These are phyloP conservation scores for Dimocarpus longan DNA, from an alignment of 345 rosid species.

Conservation along the genomic window DNA sequence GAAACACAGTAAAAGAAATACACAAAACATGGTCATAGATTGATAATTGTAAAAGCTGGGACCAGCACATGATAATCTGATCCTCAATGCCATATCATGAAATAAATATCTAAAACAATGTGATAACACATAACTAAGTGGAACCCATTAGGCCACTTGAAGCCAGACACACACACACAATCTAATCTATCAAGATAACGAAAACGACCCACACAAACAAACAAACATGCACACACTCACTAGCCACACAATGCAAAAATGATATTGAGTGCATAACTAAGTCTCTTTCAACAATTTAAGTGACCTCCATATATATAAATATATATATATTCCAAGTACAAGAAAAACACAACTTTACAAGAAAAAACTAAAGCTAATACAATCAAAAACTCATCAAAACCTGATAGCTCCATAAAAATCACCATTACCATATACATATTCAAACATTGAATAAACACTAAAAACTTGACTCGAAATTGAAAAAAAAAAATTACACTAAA, in stretches of 20 bases:
- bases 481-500: too few species aligned
- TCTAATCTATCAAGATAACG: conserved; percentile 12
- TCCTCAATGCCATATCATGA: not conserved
- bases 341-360: not conserved
- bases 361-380: not conserved
- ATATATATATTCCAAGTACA: not conserved
- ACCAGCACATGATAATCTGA: not conserved
- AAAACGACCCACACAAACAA: not conserved
- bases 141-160: conserved; percentile 22
- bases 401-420: not conserved
- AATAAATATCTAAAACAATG: not conserved
- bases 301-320: too few species aligned
- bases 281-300: too few species aligned
- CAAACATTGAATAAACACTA: not conserved
- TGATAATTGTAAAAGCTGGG: not conserved
- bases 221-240: not conserved
- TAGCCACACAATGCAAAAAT: not conserved
- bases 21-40: not conserved
- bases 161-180: not conserved
- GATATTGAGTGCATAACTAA: not conserved
- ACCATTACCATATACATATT: too few species aligned
- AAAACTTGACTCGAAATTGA: not conserved
- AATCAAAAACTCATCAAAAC: not conserved
- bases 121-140: conserved; percentile 9
- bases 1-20: not conserved